phyloP scores from a whole-genome alignment of 148 eudicot species.

The Pharnaceum exiguum region DNA sequence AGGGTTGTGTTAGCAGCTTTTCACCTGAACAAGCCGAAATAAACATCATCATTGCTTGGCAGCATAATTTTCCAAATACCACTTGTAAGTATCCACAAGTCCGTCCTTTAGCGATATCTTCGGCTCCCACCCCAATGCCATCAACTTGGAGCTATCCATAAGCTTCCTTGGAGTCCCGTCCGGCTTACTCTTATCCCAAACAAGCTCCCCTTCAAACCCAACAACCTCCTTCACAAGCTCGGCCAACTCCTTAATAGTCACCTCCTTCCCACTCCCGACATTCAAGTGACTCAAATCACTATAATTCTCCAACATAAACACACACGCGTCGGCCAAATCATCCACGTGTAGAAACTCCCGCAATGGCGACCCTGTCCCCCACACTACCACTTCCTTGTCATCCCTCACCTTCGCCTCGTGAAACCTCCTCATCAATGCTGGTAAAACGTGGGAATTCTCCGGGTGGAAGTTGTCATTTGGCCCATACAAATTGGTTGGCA shows the following conservation, averaged over 20 bases:
- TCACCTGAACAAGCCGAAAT: conserved; percentile 13
- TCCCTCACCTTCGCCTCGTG: conserved; percentile 75
- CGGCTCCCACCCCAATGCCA: conserved; percentile 76
- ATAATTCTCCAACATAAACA: conserved; percentile 73
- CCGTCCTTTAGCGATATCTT: conserved; percentile 80
- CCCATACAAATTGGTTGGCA: conserved; percentile 97
- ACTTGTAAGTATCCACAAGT: conserved; percentile 71
- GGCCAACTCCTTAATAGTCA: conserved; percentile 81
- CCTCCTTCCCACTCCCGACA: conserved; percentile 98
- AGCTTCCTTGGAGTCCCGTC: conserved; percentile 99
- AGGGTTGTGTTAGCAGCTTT: neutral
- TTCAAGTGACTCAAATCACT: conserved; percentile 83
- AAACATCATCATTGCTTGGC: conserved; percentile 37
- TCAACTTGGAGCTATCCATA: conserved; percentile 79
- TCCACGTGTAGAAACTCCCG: conserved; percentile 94
- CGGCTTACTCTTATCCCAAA: conserved; percentile 82
- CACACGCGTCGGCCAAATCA: conserved; percentile 78
- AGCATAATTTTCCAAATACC: conserved; percentile 75
- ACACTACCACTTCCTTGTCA: conserved; percentile 78
- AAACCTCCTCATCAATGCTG: conserved; percentile 79
- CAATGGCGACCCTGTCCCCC: conserved; percentile 90
- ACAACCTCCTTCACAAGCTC: conserved; percentile 95
- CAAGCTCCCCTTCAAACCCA: conserved; percentile 73
- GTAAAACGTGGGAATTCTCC: conserved; percentile 91
- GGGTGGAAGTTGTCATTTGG: conserved; percentile 96